Percentiles rank a stretch among this genome's conserved stretches.
These are phyloP conservation scores for Aspergillus novofumigatus DNA, from an alignment of 2,329 filamentous ascomycete species.

Conservation along the genomic window DNA sequence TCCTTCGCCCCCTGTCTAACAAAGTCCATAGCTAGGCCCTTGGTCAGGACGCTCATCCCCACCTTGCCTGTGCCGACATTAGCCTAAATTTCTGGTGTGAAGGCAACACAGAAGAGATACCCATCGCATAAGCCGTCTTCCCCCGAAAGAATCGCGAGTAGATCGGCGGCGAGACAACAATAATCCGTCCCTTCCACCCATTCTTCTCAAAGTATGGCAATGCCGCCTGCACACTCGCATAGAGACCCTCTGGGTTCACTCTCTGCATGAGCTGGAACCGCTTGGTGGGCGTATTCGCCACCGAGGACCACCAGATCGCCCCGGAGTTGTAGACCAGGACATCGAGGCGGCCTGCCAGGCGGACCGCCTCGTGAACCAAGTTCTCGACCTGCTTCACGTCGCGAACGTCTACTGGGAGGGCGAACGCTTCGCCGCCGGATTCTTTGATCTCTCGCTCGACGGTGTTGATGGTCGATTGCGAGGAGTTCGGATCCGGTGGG, in stretches of 20 bases:
- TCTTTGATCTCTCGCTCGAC: constrained; percentile 69
- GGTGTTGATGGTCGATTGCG: constrained; percentile 72
- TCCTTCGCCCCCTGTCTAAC: constrained; percentile 58
- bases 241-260: constrained; percentile 72
- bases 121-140: constrained; percentile 77
- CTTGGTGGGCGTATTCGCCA: constrained; percentile 68
- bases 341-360: constrained; percentile 62
- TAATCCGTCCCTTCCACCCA: constrained; percentile 58
- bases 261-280: constrained; percentile 75
- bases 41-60: constrained; percentile 75
- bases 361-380: constrained; percentile 57
- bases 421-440: constrained; percentile 59
- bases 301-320: constrained; percentile 78
- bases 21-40: constrained; percentile 80
- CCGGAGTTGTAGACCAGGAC: constrained; percentile 78
- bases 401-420: constrained; percentile 68
- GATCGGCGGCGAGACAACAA: constrained; percentile 79
- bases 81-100: not conserved
- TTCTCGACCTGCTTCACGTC: constrained; percentile 56
- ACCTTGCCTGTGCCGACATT: constrained; percentile 56
- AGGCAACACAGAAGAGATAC: constrained; percentile 21
- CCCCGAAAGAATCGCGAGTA: constrained; percentile 81
- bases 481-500: constrained; percentile 72
- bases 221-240: constrained; percentile 64
- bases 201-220: constrained; percentile 61